A percentile compares a stretch with the other conserved stretches of the same genome.
phyloP scores from a whole-genome alignment of 225 moss, liverwort and hornwort genomes.

The Physcomitrellopsis africana region DNA sequence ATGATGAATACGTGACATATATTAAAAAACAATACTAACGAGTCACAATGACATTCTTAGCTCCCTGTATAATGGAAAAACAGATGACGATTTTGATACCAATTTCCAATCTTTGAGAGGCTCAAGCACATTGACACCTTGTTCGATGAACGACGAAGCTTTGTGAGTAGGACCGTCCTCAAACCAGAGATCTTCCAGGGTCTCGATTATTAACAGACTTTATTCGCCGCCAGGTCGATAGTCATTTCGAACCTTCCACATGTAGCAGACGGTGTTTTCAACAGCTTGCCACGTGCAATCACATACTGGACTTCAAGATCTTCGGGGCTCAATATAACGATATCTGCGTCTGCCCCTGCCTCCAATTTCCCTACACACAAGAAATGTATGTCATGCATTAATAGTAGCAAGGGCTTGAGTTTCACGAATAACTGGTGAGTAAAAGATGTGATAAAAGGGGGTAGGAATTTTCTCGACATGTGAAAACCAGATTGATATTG shows the following conservation, averaged over 20 bases:
- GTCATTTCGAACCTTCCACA: not conserved
- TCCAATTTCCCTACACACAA: slow-evolving; percentile 68
- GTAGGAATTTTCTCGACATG: not conserved
- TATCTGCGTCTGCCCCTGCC: slow-evolving; percentile 79
- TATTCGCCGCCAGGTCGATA: not conserved
- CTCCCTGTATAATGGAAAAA: too few species aligned
- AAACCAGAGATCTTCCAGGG: not conserved
- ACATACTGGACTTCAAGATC: slow-evolving; percentile 72
- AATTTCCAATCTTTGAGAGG: slow-evolving; percentile 31
- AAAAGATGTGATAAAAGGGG: not conserved
- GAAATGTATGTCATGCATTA: not conserved
- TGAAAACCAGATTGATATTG: not conserved
- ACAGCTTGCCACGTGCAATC: slow-evolving; percentile 69
- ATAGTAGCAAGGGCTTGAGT: not conserved
- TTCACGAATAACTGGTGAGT: not conserved
- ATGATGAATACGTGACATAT: too few species aligned
- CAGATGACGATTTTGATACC: not conserved
- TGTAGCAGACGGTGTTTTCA: slow-evolving; percentile 54
- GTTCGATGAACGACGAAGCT: slow-evolving; percentile 10
- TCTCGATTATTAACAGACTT: not conserved
- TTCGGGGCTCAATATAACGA: slow-evolving; percentile 53
- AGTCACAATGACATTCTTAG: too few species aligned
- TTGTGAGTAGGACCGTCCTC: slow-evolving; percentile 6
- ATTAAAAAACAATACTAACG: too few species aligned
- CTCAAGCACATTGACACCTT: slow-evolving; percentile 15